Percentiles rank a stretch among this genome's conserved stretches.
Evolutionary conservation across 805 yeast genomes (phyloP).

Genomic region (Clavispora carvajalis): DNA sequence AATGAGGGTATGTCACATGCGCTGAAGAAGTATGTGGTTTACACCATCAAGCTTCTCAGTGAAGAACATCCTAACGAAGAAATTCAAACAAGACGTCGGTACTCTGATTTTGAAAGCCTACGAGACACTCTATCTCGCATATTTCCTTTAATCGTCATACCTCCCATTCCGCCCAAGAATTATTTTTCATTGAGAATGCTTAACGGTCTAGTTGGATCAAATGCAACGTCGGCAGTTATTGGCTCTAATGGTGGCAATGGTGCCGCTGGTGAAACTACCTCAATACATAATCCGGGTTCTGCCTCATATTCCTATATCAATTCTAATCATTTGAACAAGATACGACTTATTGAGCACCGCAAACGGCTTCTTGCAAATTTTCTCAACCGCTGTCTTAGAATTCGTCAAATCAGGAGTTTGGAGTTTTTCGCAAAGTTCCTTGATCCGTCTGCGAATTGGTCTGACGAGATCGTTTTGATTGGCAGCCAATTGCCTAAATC

Average conservation of each 20-base stretch:
- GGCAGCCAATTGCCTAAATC: constrained; percentile 36
- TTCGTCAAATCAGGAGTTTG: constrained; percentile 51
- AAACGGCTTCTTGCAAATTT: constrained; percentile 54
- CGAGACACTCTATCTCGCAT: constrained; percentile 64
- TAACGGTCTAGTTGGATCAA: constrained; percentile 27
- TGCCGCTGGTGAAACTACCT: constrained; percentile 4
- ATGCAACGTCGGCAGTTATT: not conserved
- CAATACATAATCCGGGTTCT: constrained; percentile 4
- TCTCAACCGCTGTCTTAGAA: constrained; percentile 65
- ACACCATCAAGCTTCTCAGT: constrained; percentile 65
- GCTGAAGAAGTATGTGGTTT: constrained; percentile 61
- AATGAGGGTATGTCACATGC: constrained; percentile 71
- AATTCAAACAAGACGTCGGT: constrained; percentile 69
- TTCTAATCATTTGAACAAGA: constrained; percentile 35
- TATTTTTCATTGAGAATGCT: constrained; percentile 31
- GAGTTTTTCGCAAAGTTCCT: constrained; percentile 70
- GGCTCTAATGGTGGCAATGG: not conserved
- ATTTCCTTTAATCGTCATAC: constrained; percentile 78
- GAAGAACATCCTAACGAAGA: constrained; percentile 29
- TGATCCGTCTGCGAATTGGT: constrained; percentile 83
- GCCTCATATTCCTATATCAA: constrained; percentile 29
- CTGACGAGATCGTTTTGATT: constrained; percentile 49
- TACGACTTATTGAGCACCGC: constrained; percentile 34
- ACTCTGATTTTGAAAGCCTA: constrained; percentile 86
- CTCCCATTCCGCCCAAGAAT: constrained; percentile 77